Base-by-base conservation (phyloP, 345 rosid species). In the Citrus glauca region DNA sequence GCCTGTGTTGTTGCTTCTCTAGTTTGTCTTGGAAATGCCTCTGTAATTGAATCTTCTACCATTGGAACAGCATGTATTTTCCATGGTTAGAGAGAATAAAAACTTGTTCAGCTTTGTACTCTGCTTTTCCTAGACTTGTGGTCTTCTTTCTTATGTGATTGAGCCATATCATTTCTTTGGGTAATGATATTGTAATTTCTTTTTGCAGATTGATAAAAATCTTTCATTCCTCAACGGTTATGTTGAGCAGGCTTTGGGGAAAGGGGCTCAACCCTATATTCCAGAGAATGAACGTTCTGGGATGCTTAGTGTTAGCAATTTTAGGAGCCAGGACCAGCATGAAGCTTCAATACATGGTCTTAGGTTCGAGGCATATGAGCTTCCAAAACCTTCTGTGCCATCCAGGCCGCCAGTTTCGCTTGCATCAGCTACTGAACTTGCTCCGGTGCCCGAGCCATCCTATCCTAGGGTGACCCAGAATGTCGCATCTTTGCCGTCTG, bases 341-440 rank as follows among this genome's bases (percentile, higher is more conserved):
- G 97, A 92, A 80, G 82, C 73, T 74, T 81, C 90, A 77, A 65
- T 87, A 57, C 99, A 94, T 68, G 85, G 93, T 84, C 98, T 96
- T 71, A 87, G 93, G 83, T 96, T 96, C 27, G 98, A 96, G 86
- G 99, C 99, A 25, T 92, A 94, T 75, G 98, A 96, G 88, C 92
- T 91, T 86, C 97, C 97, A 63, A 90, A 89, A 85, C 89, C 91
- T 2, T 63, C 82, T 13, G 77, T 85, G 38, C 86, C 92, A 72
- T 80, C 90, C 69, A 82, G 66, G 75, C 84, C 90, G 63, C 84
- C 88, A 60, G 81, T 80, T 78, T 79, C 88, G 20, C 83, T 80
- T 67, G 79, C 86, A 66, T 75, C 88, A 35, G 78, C 95, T 22
- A 80, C 89, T 22, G 97, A 90, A 83, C 94, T 94, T 80, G 90